Base-by-base conservation (phyloP, 805 yeast genomes). In the Cyberlindnera nakhonratchasimensis region DNA sequence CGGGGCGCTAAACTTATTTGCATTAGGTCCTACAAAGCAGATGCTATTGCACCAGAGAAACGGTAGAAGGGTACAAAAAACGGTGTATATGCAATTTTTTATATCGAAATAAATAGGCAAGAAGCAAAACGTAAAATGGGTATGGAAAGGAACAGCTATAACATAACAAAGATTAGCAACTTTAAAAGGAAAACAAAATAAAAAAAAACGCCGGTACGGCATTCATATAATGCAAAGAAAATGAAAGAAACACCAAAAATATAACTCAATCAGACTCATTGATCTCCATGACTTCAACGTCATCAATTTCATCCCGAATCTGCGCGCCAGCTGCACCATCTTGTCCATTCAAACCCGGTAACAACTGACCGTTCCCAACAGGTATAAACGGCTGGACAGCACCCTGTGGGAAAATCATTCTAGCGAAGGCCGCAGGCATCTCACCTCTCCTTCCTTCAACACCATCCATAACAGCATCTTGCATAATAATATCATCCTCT, bases 201-300 rank as follows among this genome's bases (percentile, higher is more conserved):
- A 17, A 11, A 18, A 6, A 31, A 19, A 18, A 31, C 10, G 6
- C n/a, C 8, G 5, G 8, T 30, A 19, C 5, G 6, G 13, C 24
- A 11, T 6, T 29, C 11, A 14, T 12, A 29, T 29, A 14, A 31
- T 31, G 34, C 24, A 31, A 31, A 20, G 19, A 6, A 29, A 16
- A 10, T 31, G 19, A 31, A 20, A 16, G 7, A 29, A 16, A 10
- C 19, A 23, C 18, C 26, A 10, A 9, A 7, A 19, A n/a, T 6
- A 14, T 5, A 16, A 25, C 6, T 38, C 35, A 38, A 19, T 38
- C 42, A 14, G 42, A 38, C 12, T 38, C 43, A 22, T 21, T 29
- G 16, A 34, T 23, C 13, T 42, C 46, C 34, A 42, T 38, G n/a
- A 22, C 39, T 17, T 32, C 41, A 12, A 37, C 46, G 22, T 42